Evolutionary conservation across 306 rosid genomes (phyloP), one percentile per base, ranked within the genome.

Genomic region (Boehmeria nivea): DNA sequence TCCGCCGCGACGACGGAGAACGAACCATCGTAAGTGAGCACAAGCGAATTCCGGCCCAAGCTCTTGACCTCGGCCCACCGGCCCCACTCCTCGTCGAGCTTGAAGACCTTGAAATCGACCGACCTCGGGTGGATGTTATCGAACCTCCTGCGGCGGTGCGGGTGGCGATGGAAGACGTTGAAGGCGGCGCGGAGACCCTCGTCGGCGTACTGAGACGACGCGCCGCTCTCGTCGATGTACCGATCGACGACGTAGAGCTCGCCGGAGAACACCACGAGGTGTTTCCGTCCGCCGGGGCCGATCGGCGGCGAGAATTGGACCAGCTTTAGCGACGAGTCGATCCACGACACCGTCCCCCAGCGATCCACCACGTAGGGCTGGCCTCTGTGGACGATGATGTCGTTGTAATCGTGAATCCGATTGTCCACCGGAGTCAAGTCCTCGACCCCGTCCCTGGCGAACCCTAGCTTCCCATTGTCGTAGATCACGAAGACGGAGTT

Each of bases 211-310:
- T 21, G 54, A 14, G 26, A 1, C 0, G 27, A n/a, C n/a, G 3
- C 37, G 12, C 12, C 13, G 4, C 36, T 36, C 57, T 34, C 59
- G 1, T 60, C 77, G 10, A 58, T 40, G 67, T 53, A 82, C 25
- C 85, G 74, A 57, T 87, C 95, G 26, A 87, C 75, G 13, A 90
- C 83, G 43, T 68, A 81, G 8, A 90, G 81, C 53, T 61, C 76
- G 44, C 83, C 94, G 51, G 74, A 48, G 3, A 79, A 77, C 47
- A 86, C 98, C n/a, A 87, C 80, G 72, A 90, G 34, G 49, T 84
- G 83, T 33, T 90, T 90, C 58, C 73, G 74, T 54, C 63, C 48
- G 4, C 91, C 98, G 15, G 62, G 22, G 3, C 94, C 87, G 43
- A 64, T 66, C 63, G 83, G 40, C 0, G 77, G 81, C 60, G 94